A percentile compares a stretch with the other conserved stretches of the same genome.
Evolutionary conservation across 192 early-diverging fungal species (phyloP).

Genomic region (Entomortierella beljakovae): DNA sequence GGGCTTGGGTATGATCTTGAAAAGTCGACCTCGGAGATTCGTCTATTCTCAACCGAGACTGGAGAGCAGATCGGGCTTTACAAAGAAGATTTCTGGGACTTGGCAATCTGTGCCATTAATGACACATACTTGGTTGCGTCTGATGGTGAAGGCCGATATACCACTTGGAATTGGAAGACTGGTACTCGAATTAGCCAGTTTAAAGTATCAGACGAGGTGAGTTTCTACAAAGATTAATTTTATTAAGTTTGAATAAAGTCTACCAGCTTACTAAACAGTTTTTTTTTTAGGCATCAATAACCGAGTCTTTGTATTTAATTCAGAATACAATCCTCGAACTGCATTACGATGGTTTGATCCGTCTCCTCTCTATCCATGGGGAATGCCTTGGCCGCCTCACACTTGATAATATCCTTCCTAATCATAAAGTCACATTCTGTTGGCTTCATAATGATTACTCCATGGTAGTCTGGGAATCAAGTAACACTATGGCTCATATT

Average conservation of each 20-base stretch:
- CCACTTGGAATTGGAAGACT: conserved; percentile 41
- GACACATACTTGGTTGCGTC: conserved; percentile 29
- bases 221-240: too few species aligned
- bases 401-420: conserved; percentile 45
- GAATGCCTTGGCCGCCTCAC: conserved; percentile 50
- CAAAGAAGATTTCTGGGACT: conserved; percentile 44
- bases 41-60: conserved; percentile 46
- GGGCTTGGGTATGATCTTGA: conserved; percentile 46
- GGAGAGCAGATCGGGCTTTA: conserved; percentile 42
- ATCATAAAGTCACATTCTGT: conserved; percentile 48
- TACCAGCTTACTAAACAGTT: not conserved
- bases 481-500: conserved; percentile 51
- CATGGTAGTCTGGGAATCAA: conserved; percentile 51
- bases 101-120: conserved; percentile 51
- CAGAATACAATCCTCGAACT: conserved; percentile 48
- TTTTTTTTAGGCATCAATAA: conserved; percentile 24
- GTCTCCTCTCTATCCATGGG: conserved; percentile 42
- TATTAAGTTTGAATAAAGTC: not conserved
- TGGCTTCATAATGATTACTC: conserved; percentile 53
- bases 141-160: conserved; percentile 39
- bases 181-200: conserved; percentile 43
- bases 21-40: conserved; percentile 36
- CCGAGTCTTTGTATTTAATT: conserved; percentile 40
- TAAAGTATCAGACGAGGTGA: conserved; percentile 36
- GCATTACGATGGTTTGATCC: conserved; percentile 45